Percentiles rank a stretch among this genome's conserved stretches.
Evolutionary conservation across 441 rosid species (phyloP).

Genomic region (Gossypium gossypioides): DNA sequence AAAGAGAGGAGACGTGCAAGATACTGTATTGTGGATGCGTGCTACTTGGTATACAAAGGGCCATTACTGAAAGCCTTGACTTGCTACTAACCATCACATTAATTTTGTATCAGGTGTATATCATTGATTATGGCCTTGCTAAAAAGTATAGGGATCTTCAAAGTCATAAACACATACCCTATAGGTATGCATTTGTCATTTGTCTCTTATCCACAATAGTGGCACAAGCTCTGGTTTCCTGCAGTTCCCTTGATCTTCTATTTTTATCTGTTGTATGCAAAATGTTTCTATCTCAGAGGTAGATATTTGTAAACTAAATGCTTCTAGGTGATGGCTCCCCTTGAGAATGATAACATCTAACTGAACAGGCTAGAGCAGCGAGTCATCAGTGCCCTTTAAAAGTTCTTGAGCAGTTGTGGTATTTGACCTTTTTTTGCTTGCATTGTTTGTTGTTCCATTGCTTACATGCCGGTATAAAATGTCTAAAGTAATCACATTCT

Average conservation of each 20-base stretch:
- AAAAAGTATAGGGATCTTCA: constrained; percentile 79
- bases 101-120: constrained; percentile 43
- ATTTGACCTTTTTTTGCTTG: neutral
- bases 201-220: neutral
- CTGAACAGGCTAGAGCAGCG: neutral
- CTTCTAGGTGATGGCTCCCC: neutral
- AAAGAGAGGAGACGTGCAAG: too few relatives aligned
- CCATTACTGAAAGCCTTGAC: neutral
- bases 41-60: neutral
- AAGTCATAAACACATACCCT: constrained; percentile 77
- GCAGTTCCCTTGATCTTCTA: neutral
- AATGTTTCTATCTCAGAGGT: neutral
- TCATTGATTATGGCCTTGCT: constrained; percentile 74
- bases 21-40: too few relatives aligned
- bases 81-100: constrained; percentile 2
- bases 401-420: neutral
- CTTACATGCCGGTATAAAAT: neutral
- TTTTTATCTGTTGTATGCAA: neutral
- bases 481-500: neutral
- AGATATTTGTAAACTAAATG: neutral
- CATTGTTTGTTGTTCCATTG: neutral
- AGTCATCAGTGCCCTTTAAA: neutral
- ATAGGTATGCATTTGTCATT: constrained; percentile 32
- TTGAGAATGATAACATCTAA: neutral
- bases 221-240: neutral